phyloP scores from a whole-genome alignment of 306 rosid species.

The Cyamopsis tetragonoloba region DNA sequence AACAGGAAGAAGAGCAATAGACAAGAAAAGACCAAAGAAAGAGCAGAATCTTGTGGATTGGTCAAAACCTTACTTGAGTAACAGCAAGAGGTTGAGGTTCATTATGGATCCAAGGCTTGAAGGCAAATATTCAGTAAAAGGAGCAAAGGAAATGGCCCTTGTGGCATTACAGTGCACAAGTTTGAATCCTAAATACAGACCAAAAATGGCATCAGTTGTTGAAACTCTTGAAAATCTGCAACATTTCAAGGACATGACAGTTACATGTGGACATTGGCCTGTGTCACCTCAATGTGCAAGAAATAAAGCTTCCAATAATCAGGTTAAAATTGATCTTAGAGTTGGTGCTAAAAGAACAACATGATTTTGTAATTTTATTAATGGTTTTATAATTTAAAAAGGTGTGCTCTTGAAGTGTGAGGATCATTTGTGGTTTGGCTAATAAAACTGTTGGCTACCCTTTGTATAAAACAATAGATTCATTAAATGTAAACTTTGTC shows the following conservation, averaged over 20 bases:
- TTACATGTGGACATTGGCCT: not conserved
- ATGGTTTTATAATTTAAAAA: not conserved
- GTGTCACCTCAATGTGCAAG: not conserved
- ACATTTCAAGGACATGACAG: not conserved
- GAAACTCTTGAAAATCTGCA: not conserved
- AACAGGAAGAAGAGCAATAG: not conserved
- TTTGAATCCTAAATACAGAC: not conserved
- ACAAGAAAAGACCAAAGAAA: not conserved
- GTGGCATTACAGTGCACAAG: not conserved
- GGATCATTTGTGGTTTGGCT: not conserved
- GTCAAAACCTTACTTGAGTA: not conserved
- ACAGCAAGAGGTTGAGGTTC: not conserved
- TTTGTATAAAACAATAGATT: not conserved
- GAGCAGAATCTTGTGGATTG: not conserved
- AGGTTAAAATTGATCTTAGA: not conserved
- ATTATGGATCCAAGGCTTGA: not conserved
- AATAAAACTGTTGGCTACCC: not conserved
- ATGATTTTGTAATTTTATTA: not conserved
- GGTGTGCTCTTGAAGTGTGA: not conserved
- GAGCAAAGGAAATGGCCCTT: not conserved
- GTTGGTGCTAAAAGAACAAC: not conserved
- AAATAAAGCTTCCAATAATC: not conserved
- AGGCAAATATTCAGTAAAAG: not conserved
- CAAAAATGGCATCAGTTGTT: not conserved
- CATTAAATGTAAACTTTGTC: not conserved